Base-by-base conservation (phyloP, 2,329 filamentous ascomycete genomes). In the Sporothrix mexicana region DNA sequence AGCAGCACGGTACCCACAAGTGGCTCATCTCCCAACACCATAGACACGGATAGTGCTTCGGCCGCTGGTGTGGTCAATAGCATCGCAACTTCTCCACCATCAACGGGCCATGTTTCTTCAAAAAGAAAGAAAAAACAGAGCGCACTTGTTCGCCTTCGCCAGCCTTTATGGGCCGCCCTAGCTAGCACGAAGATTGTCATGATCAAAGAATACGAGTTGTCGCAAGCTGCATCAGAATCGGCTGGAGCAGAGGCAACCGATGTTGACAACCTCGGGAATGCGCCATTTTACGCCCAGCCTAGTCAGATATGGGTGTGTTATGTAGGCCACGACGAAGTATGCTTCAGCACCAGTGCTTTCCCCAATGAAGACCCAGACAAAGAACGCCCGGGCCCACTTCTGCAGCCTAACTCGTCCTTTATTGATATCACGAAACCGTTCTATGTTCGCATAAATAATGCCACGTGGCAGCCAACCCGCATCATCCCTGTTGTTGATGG, bases 161-260 rank as follows among this genome's bases (percentile, higher is more conserved):
- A 98, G 83, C 95, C 95, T 67, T 88, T 98, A 76, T 98, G 95
- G 95, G 94, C 95, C 76, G 95, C 95, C 66, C 88, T 98, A 77
- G 95, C 95, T 69, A 97, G 94, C 83, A 97, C 95, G 79, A 98
- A 98, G 86, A 95, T 98, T 80, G 95, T 96, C 78, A 94, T 97
- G 83, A 91, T 97, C 79, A 96, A 97, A 84, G 95, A 94, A 82
- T 93, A 93, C 77, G 92, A 94, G 82, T 88, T 97, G 80, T 95
- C 93, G 76, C 90, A 93, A 80, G 90, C 91, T 73, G 88, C 91
- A 74, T 88, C 89, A 72, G 92, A 94, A 82, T 91, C 90, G 69
- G 89, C 88, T 45, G 91, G 91, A 78, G 90, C 92, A 76, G 91
- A 93, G 79, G 90, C 90, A 77, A 93, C 90, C 79, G 91, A 93